Evolutionary conservation across 176 grass and related monocot genomes (phyloP), one percentile per base, ranked within the genome.

Genomic region (Oryza punctata): DNA sequence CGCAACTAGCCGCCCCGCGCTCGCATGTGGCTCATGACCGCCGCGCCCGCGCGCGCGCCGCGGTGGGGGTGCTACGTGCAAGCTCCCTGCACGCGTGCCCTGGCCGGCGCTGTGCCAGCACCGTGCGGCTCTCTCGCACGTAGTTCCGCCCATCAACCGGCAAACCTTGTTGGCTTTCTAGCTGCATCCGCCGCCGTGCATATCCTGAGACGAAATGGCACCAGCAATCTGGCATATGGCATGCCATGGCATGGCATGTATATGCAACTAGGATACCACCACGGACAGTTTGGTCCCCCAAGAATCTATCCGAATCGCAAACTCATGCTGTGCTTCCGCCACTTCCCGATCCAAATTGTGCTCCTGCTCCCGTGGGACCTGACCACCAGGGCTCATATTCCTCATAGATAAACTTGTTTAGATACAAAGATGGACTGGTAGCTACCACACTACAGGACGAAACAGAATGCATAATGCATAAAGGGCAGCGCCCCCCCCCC

Each of bases 301-400:
- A 77, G 78, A 90, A 90, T 86, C 83, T 82, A 73, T 73, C 84
- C 67, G 73, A 78, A 86, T 86, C 41, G 37, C 23, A 15, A 63
- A 50, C 50, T 38, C 71, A 43, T 19, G 18, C 29, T 5, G 77
- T 6, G 12, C 57, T 1, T 18, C 32, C 16, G 25, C 29, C 33
- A 25, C 75, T 63, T 28, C 18, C 78, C 3, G 7, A 60, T 46
- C 79, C 25, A n/a, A 68, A 23, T 60, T 68, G 33, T 45, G 65
- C 83, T 86, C 83, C 78, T 33, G 18, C 67, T 21, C 28, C 59
- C 45, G 38, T 59, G 73, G 73, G 78, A 44, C 44, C 41, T 41
- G 29, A 29, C 65, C 57, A 44, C 52, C n/a, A 26, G 12, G 71
- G 3, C 77, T 64, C 26, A 66, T 7, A 50, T 27, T 67, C 66